These are phyloP conservation scores for Thelephora terrestris DNA, from an alignment of 1,284 basidiomycete species.

Conservation along the genomic window DNA sequence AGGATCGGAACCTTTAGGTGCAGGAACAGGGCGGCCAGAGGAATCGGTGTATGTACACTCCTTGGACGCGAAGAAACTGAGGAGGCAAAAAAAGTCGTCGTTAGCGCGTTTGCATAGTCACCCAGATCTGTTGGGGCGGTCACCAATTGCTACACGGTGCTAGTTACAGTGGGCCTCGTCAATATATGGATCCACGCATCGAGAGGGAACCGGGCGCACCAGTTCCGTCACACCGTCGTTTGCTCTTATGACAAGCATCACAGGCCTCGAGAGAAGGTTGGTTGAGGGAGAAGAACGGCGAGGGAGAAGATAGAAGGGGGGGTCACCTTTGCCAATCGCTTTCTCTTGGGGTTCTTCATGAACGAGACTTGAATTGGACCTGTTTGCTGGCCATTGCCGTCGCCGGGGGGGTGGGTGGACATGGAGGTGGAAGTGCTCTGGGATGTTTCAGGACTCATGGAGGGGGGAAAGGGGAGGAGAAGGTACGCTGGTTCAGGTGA, in stretches of 20 bases:
- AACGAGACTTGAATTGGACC: slow-evolving; percentile 16
- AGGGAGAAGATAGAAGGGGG: slow-evolving; percentile 5
- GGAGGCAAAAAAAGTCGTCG: slow-evolving; percentile 6
- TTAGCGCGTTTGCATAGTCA: too few relatives aligned
- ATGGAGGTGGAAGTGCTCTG: not conserved
- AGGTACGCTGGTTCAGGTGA: too few relatives aligned
- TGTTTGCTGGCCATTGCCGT: not conserved
- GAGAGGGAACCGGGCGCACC: slow-evolving; percentile 32
- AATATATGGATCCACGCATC: slow-evolving; percentile 8
- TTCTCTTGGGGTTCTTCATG: slow-evolving; percentile 28
- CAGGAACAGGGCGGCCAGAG: slow-evolving; percentile 65
- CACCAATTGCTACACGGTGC: slow-evolving; percentile 78
- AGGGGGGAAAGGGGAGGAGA: not conserved
- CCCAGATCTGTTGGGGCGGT: slow-evolving; percentile 12
- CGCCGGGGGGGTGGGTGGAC: not conserved
- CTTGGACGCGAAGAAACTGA: slow-evolving; percentile 71
- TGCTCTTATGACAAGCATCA: slow-evolving; percentile 75
- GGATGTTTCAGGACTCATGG: not conserved
- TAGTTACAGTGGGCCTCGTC: slow-evolving; percentile 18
- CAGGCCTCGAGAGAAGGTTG: slow-evolving; percentile 43
- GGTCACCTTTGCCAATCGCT: slow-evolving; percentile 47
- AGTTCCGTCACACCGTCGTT: slow-evolving; percentile 73
- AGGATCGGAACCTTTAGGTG: slow-evolving; percentile 36
- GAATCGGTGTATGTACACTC: slow-evolving; percentile 71
- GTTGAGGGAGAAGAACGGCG: slow-evolving; percentile 3